A percentile compares a stretch with the other conserved stretches of the same genome.
These are phyloP conservation scores for Acanthamoeba castellanii DNA, from an alignment of 208 protist genomes.

Conservation along the genomic window DNA sequence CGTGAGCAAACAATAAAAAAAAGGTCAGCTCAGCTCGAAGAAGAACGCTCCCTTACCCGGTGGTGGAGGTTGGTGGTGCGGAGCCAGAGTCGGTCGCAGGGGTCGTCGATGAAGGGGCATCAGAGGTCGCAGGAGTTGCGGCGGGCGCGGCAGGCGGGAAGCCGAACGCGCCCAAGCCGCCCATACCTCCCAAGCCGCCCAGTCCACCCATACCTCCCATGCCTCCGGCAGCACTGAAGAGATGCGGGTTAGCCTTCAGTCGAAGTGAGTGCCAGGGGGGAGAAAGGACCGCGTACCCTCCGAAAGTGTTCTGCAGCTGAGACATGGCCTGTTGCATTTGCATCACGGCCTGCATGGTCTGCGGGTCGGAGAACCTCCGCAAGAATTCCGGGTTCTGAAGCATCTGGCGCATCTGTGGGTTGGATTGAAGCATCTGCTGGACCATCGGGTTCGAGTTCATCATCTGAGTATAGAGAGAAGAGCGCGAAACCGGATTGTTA, in stretches of 20 bases:
- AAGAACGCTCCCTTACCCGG: background rate
- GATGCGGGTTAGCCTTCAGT: background rate
- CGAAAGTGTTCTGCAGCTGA: slow-evolving; percentile 1
- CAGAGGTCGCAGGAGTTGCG: background rate
- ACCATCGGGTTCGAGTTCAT: slow-evolving; percentile 74
- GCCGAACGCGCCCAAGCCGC: slow-evolving; percentile 35
- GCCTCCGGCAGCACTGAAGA: background rate
- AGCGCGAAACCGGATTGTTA: background rate
- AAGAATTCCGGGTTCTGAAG: slow-evolving; percentile 79
- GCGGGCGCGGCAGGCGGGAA: background rate
- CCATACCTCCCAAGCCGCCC: slow-evolving; percentile 54
- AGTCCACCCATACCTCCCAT: slow-evolving; percentile 41
- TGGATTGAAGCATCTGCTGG: slow-evolving; percentile 67
- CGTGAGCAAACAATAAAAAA: too few species aligned
- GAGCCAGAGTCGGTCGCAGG: background rate
- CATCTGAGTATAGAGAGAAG: slow-evolving; percentile 59
- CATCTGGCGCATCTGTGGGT: slow-evolving; percentile 78
- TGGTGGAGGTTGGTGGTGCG: background rate
- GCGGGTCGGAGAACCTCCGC: slow-evolving; percentile 76
- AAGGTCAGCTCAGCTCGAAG: background rate
- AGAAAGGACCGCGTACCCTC: background rate
- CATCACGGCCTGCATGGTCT: slow-evolving; percentile 83
- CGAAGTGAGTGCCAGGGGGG: too few species aligned
- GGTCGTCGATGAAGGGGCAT: background rate
- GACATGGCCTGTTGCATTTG: slow-evolving; percentile 82